Evolutionary conservation across 306 rosid species (phyloP).

Genomic region (Glycyrrhiza uralensis): DNA sequence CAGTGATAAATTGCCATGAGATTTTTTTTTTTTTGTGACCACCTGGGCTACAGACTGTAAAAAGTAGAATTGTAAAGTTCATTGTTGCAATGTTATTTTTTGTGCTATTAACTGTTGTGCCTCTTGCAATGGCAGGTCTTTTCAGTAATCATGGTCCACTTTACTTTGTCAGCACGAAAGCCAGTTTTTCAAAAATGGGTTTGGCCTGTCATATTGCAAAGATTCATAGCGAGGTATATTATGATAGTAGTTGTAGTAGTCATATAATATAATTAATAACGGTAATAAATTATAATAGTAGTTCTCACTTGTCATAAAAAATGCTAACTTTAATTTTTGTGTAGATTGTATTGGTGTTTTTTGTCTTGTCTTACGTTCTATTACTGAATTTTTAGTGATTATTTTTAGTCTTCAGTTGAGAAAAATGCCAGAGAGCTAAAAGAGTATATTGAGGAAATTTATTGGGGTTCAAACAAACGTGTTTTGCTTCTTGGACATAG

Average conservation of each 20-base stretch:
- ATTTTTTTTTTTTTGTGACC: conserved; percentile 17
- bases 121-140: conserved; percentile 59
- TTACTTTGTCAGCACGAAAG: conserved; percentile 79
- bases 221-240: conserved; percentile 93
- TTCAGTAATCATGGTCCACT: conserved; percentile 99
- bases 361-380: conserved; percentile 7
- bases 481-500: conserved; percentile 97
- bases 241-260: neutral
- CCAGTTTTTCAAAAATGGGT: conserved; percentile 86
- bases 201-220: conserved; percentile 92
- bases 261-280: neutral
- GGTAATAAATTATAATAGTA: neutral
- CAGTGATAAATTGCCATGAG: neutral
- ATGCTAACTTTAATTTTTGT: neutral
- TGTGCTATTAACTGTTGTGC: conserved; percentile 19
- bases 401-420: conserved; percentile 82
- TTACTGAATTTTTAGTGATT: conserved; percentile 29
- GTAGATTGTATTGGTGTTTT: neutral
- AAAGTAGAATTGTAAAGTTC: neutral
- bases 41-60: neutral
- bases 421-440: conserved; percentile 92
- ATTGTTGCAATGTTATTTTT: neutral
- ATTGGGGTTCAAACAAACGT: conserved; percentile 89
- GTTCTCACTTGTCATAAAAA: neutral
- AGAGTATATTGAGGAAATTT: conserved; percentile 91